Base-by-base conservation (phyloP, 1,139 yeast species). In the Magnusiomyces tetraspermus region DNA sequence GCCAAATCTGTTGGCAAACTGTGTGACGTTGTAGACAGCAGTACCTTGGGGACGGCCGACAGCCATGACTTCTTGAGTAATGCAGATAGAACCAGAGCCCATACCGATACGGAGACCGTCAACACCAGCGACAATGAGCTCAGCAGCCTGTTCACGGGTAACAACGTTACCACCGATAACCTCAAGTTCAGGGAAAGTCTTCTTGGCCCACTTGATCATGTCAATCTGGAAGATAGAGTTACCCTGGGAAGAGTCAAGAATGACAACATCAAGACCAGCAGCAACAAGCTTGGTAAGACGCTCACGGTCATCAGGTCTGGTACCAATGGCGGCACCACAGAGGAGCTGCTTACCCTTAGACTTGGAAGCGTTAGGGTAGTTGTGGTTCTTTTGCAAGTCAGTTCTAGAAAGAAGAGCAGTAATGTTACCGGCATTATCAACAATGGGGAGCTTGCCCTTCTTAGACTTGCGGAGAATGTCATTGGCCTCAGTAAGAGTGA, bases 41-140 rank as follows among this genome's bases (percentile, higher is more conserved):
- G 96, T 87, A 75, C 97, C 99, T 78, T 94, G 98, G 57, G 99
- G 98, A 79, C 98, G 90, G 74, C 99, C 99, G 76, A 96, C 95
- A 51, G 99, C 98, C 99, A 92, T 92, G 57, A 92, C 98, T 76
- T 92, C 99, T 76, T 94, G 98, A 55, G 98, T 92, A 68, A 92
- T 94, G 79, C 97, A 92, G 68, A 92, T 92, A 56, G 97, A 88
- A 67, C 98, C 98, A 45, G 97, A 88, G 66, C 99, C 99, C 99
- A 92, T 92, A 76, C 98, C 99, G 62, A 92, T 90, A 79, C 97
- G 89, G 67, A 92, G 79, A 69, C 90, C 98, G 72, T 92, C 99
- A 54, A 95, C 96, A 73, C 98, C 98, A 54, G 95, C 97, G 64
- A 80, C 85, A 64, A 92, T 94, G 68, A 92, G 80, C 65, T 82